Base-by-base conservation (phyloP, 805 yeast species). In the Starmerella stigmatis region DNA sequence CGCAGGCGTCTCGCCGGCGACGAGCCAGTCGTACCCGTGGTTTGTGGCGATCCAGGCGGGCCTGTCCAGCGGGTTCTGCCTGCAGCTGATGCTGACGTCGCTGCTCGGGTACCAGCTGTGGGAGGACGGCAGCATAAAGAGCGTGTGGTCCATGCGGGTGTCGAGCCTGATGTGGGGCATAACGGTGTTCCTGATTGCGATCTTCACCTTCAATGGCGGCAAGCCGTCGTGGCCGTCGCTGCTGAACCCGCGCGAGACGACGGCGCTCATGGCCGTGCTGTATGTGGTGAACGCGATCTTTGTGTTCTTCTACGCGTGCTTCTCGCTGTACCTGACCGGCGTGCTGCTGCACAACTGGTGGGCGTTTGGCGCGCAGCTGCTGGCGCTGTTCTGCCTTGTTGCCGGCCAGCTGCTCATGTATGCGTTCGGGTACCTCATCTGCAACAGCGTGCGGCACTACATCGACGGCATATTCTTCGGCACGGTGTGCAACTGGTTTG, bases 1-100 rank as follows among this genome's bases (percentile, higher is more conserved):
- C 58, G 79, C 94, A 52, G 97, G 97, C 16, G 96, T 89, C 1
- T 73, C 83, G 11, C 95, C 97, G 1, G 92, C 94, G 1, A 81
- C 88, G 2, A 75, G 92, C 2, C 58, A 59, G 2, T 69, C 85
- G 4, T 89, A 77, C 59, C 81, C 85, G 1, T 86, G 81, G 61
- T 82, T 88, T 60, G 96, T 85, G 4, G 77, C 92, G 12, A 69
- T 79, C 6, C 96, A 89, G 61, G 60, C 80, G 19, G 95, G 89
- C 0, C 57, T 84, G 16, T 72, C 81, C 0, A 77, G 86, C 11
- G 79, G 83, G 0, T 72, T 79, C 27, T 82, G 94, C 58, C 70
- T 79, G 69, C 64, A 81, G 32, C 62, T 89, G 43, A 65, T 83
- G 59, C 68, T 76, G 43, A 79, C 81, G 49, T 96, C 96, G 4